A percentile compares a stretch with the other conserved stretches of the same genome.
Evolutionary conservation across 1,284 basidiomycete genomes (phyloP).

Genomic region (Ustilago loliicola): DNA sequence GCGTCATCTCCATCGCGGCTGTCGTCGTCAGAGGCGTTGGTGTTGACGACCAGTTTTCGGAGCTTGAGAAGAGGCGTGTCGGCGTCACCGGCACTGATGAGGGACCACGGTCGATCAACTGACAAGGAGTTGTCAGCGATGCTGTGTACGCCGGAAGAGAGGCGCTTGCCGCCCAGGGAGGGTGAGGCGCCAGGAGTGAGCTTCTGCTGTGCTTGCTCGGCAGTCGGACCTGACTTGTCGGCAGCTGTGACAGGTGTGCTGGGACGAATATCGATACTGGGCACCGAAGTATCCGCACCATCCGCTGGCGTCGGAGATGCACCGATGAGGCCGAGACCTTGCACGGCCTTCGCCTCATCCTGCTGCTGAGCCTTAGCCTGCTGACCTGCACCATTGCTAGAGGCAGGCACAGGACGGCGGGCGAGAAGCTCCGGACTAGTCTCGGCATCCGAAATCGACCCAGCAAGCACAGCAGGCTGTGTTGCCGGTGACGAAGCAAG

Average conservation of each 20-base stretch:
- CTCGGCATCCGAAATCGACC: neutral
- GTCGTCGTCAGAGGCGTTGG: conserved; percentile 33
- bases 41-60: conserved; percentile 47
- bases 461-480: neutral
- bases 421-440: conserved; percentile 1
- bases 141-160: conserved; percentile 26
- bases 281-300: conserved; percentile 2
- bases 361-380: neutral
- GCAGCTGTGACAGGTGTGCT: conserved; percentile 21
- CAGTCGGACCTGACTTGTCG: neutral
- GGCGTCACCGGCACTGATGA: conserved; percentile 46
- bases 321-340: conserved; percentile 26
- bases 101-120: conserved; percentile 48
- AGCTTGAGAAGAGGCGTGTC: conserved; percentile 53
- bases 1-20: conserved; percentile 21
- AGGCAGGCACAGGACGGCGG: neutral
- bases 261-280: conserved; percentile 31
- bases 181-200: conserved; percentile 15
- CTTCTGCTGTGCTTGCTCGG: conserved; percentile 9
- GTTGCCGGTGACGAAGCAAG: conserved; percentile 22
- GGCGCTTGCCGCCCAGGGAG: neutral
- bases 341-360: neutral
- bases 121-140: conserved; percentile 31
- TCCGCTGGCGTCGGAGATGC: neutral
- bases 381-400: neutral